Evolutionary conservation across 2,329 filamentous ascomycete species (phyloP).

Genomic region (Apiospora phragmitis): DNA sequence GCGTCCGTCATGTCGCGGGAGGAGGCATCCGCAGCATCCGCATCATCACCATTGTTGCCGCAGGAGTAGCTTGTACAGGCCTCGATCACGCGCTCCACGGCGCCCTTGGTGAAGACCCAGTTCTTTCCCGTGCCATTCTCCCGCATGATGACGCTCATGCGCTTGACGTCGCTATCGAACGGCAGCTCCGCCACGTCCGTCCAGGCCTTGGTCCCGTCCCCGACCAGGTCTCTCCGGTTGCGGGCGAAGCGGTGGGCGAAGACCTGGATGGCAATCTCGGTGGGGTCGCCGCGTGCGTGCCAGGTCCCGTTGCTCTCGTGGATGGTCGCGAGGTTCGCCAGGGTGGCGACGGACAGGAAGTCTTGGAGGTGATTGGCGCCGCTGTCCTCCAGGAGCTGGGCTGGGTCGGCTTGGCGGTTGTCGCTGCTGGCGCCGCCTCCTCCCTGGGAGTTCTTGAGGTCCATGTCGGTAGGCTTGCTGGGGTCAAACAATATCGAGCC

Average conservation of each 20-base stretch:
- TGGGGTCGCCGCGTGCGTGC: constrained; percentile 65
- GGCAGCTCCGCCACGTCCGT: constrained; percentile 64
- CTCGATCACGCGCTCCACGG: constrained; percentile 66
- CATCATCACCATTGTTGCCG: too few relatives aligned
- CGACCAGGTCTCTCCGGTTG: constrained; percentile 54
- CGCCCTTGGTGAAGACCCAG: constrained; percentile 58
- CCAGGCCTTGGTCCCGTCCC: constrained; percentile 45
- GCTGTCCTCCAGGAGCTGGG: constrained; percentile 37
- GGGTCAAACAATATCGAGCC: constrained; percentile 46
- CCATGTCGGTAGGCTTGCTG: constrained; percentile 13
- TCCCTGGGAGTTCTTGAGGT: constrained; percentile 28
- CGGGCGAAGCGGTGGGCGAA: constrained; percentile 67
- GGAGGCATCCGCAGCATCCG: constrained; percentile 32
- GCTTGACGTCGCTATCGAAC: constrained; percentile 72
- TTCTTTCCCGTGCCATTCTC: constrained; percentile 35
- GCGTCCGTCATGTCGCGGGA: constrained; percentile 44
- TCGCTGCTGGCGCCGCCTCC: constrained; percentile 21
- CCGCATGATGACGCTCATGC: constrained; percentile 69
- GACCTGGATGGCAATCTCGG: constrained; percentile 73
- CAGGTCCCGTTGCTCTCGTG: constrained; percentile 45
- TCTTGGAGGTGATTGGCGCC: constrained; percentile 47
- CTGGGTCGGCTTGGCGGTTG: constrained; percentile 13
- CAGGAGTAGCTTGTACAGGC: constrained; percentile 52
- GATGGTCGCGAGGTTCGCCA: constrained; percentile 56
- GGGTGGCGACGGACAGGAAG: constrained; percentile 59